Conservation (phyloP, 164 flowering plant species). For the Platanus orientalis region DNA sequence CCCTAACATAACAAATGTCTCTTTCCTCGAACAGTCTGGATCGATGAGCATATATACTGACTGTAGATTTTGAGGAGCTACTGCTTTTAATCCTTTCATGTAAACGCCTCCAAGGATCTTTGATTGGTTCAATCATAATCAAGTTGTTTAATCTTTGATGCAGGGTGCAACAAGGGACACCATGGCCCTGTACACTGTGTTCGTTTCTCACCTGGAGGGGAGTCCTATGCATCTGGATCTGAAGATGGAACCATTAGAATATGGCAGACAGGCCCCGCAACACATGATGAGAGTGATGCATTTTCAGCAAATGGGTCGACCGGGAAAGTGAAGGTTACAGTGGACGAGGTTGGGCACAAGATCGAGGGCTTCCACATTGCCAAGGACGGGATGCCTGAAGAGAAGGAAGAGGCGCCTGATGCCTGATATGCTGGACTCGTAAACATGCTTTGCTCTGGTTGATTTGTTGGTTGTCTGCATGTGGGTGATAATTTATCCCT, state of each 20-base stretch:
- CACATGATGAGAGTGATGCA: constrained; percentile 41
- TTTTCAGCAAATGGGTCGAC: constrained; percentile 35
- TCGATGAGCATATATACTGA: no score
- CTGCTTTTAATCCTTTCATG: background rate
- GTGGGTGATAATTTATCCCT: no score
- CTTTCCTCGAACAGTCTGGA: no score
- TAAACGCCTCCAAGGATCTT: background rate
- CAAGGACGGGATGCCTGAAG: constrained; percentile 44
- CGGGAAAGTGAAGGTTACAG: constrained; percentile 47
- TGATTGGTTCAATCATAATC: background rate
- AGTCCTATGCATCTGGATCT: constrained; percentile 95
- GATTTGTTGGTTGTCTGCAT: no score
- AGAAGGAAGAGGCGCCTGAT: constrained; percentile 16
- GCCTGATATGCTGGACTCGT: no score
- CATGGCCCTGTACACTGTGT: constrained; percentile 98
- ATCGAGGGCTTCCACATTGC: constrained; percentile 59
- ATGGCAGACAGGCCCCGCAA: constrained; percentile 77
- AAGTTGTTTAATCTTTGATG: constrained; percentile 1
- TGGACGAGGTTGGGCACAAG: constrained; percentile 54
- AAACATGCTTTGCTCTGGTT: no score
- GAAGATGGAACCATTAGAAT: constrained; percentile 98
- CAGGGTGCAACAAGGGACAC: constrained; percentile 98
- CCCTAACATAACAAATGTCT: background rate
- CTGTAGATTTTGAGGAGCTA: no score
- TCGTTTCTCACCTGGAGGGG: constrained; percentile 92